A percentile compares a stretch with the other conserved stretches of the same genome.
phyloP scores from a whole-genome alignment of 1,284 basidiomycete species.

The Microbotryum scabiosae region DNA sequence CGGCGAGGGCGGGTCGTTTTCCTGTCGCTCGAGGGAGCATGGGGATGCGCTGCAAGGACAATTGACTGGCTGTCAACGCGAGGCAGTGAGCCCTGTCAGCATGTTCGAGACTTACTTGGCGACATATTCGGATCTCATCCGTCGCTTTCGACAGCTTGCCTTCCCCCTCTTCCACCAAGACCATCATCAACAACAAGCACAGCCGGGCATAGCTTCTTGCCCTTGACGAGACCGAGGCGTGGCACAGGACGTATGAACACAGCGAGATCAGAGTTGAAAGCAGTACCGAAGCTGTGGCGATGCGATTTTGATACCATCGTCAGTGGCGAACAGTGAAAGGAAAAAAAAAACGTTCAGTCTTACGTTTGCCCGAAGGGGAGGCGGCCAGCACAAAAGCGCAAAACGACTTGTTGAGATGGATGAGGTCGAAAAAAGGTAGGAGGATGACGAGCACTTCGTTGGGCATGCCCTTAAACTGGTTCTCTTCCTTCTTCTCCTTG shows the following conservation, averaged over 20 bases:
- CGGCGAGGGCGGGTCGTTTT: constrained; percentile 15
- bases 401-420: constrained; percentile 35
- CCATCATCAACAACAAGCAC: constrained; percentile 26
- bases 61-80: not conserved
- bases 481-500: not conserved
- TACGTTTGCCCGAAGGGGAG: not conserved
- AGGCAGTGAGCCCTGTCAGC: not conserved
- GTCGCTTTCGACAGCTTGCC: constrained; percentile 19
- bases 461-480: constrained; percentile 23
- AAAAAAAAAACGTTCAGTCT: not conserved
- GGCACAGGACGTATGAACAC: constrained; percentile 34
- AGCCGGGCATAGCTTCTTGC: constrained; percentile 31
- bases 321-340: not conserved
- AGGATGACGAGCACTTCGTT: constrained; percentile 27
- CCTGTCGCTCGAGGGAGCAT: constrained; percentile 10
- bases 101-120: constrained; percentile 28
- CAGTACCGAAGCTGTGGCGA: constrained; percentile 13
- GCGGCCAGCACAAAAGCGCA: constrained; percentile 20
- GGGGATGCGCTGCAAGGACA: constrained; percentile 17
- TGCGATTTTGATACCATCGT: not conserved
- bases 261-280: constrained; percentile 33
- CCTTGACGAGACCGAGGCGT: constrained; percentile 29
- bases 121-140: constrained; percentile 29
- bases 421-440: constrained; percentile 34
- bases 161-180: constrained; percentile 35